Conservation (phyloP, 1,284 basidiomycete species). For the Puccinia triticina region DNA sequence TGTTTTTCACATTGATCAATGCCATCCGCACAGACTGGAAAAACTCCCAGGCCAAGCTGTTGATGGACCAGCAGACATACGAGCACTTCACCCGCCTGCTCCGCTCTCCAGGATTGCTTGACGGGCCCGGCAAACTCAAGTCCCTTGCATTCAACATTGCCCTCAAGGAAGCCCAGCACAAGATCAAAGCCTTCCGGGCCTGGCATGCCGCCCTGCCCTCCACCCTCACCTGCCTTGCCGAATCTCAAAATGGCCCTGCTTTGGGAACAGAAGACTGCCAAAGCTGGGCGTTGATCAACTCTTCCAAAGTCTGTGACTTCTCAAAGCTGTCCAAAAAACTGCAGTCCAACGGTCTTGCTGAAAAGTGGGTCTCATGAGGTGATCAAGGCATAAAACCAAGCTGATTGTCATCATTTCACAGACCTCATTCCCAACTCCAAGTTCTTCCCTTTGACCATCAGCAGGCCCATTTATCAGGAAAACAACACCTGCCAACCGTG, state of each 20-base stretch:
- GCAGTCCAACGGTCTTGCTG: not conserved
- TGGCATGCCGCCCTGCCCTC: slow-evolving; percentile 43
- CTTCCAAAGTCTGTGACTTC: slow-evolving; percentile 14
- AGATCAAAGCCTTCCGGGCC: slow-evolving; percentile 48
- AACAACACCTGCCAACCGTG: slow-evolving; percentile 68
- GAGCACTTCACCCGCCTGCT: slow-evolving; percentile 28
- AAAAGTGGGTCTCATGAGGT: slow-evolving; percentile 12
- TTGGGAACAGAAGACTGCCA: slow-evolving; percentile 13
- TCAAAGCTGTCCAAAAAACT: slow-evolving; percentile 25
- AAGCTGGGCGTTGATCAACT: slow-evolving; percentile 37
- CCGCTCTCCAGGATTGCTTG: slow-evolving; percentile 16
- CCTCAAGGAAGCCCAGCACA: slow-evolving; percentile 50
- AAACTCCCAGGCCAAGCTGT: not conserved
- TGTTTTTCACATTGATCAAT: slow-evolving; percentile 32
- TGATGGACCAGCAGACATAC: slow-evolving; percentile 39
- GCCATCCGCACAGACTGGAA: slow-evolving; percentile 32
- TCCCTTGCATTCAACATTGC: slow-evolving; percentile 45
- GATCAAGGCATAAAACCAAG: not conserved
- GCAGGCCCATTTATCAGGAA: slow-evolving; percentile 68
- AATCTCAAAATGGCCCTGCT: not conserved
- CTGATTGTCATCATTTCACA: slow-evolving; percentile 13
- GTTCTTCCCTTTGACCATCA: slow-evolving; percentile 72
- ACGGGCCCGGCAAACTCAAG: slow-evolving; percentile 38
- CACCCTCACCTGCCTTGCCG: not conserved
- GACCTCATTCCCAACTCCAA: slow-evolving; percentile 12